Evolutionary conservation across 306 rosid species (phyloP), one percentile per base, ranked within the genome.

Genomic region (Astragalus membranaceus): DNA sequence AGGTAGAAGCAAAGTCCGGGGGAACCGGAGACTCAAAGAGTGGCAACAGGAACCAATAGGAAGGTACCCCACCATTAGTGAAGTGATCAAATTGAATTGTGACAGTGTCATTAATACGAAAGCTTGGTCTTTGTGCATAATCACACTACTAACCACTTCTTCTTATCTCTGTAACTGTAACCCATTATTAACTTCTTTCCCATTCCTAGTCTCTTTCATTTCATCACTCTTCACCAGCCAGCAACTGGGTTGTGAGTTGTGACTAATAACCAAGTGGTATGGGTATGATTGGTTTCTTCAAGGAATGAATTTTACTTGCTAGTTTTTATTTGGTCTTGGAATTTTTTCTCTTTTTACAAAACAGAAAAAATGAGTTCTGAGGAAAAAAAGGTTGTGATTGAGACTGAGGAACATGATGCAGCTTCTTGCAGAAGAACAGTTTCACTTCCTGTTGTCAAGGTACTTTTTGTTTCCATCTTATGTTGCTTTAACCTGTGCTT

Each of bases 361-460:
- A 49, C 47, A 52, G 14, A 16, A 66, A 66, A 70, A 69, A 88
- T 88, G 98, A 86, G 44, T 69, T 63, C 73, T 44, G 82, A 80
- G 69, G 84, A 78, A 67, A 81, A 85, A 64, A 84, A 84, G 75
- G 77, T 75, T 62, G 77, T 54, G 58, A 64, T 58, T 77, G 44
- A 39, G 44, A 26, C 30, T 26, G 73, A 77, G 7, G 74, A 47
- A 4, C 53, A 29, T 62, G 80, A 58, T 35, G 63, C 47, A 4
- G 67, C n/a, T 77, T 68, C 91, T 47, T 69, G 85, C 74, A 79
- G 77, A 77, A 75, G 67, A 49, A 74, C 82, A 50, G 65, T 47
- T 69, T 64, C 78, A 49, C 64, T 59, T 70, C 85, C 81, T 43
- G 62, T 67, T 79, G 84, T 42, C 0, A 85, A 84, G 97, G 98